Conservation (phyloP, 2,329 filamentous ascomycete genomes). For the Phialophora macrospora region DNA sequence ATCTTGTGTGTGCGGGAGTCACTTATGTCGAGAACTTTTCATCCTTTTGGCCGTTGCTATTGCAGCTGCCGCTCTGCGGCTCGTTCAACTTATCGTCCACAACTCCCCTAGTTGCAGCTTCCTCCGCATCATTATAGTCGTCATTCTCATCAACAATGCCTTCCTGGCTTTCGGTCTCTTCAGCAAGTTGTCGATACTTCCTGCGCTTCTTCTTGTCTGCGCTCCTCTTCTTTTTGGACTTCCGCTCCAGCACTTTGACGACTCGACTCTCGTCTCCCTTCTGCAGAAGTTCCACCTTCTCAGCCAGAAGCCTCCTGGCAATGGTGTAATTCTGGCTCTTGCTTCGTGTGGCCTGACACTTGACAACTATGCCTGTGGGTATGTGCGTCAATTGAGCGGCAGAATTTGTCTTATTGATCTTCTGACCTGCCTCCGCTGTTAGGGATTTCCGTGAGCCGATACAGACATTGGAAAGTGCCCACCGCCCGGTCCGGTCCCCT, state of each 20-base stretch:
- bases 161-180: slow-evolving; percentile 35
- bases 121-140: slow-evolving; percentile 14
- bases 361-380: slow-evolving; percentile 89
- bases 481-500: slow-evolving; percentile 88
- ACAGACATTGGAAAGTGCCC: not conserved
- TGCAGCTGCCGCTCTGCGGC: not conserved
- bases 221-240: slow-evolving; percentile 64
- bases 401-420: slow-evolving; percentile 98
- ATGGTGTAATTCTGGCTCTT: slow-evolving; percentile 85
- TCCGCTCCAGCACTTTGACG: slow-evolving; percentile 80
- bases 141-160: slow-evolving; percentile 29
- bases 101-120: not conserved
- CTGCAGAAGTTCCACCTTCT: slow-evolving; percentile 73
- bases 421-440: slow-evolving; percentile 60
- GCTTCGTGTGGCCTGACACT: slow-evolving; percentile 89
- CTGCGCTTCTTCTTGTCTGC: slow-evolving; percentile 51
- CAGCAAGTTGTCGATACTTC: slow-evolving; percentile 50
- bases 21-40: not conserved
- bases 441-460: not conserved
- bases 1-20: not conserved
- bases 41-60: not conserved
- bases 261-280: slow-evolving; percentile 77
- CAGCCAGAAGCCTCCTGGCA: slow-evolving; percentile 76
- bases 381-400: slow-evolving; percentile 91
- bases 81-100: not conserved